Base-by-base conservation (phyloP, 371 early-diverging fungal species). In the Saksenaea vasiformis region DNA sequence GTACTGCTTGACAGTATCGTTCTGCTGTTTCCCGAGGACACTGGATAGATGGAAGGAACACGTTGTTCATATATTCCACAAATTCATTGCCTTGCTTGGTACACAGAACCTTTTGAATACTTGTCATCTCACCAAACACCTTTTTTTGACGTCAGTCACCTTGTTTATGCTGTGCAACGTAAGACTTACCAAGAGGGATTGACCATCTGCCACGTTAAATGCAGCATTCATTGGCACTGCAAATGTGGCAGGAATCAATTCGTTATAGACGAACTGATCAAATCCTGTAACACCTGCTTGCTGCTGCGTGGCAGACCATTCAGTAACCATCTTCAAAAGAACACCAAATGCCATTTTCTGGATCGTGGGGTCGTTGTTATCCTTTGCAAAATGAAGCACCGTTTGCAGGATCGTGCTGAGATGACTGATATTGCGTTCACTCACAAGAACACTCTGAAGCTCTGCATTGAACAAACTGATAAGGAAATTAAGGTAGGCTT, bases 261-360 rank as follows among this genome's bases (percentile, higher is more conserved):
- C 85, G 60, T 90, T 88, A 70, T 90, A 92, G 39, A 94, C 87
- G 75, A 95, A 94, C 56, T 86, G 87, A 61, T 84, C 86, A 71
- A 94, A 94, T 28, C 86, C 79, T 56, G 81, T 69, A 36, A 77
- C 72, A 56, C 65, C 11, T 19, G 31, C 24, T 37, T 56, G 28
- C 63, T 72, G 64, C 56, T 70, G 53, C 64, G 75, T 57, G 73
- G 86, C 79, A 41, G 90, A 93, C 95, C 93, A 97, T 1, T 90
- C 75, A 54, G 84, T 79, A 22, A 94, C 85, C 63, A 93, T 89
- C 74, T 91, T 94, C 58, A 88, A 66, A 51, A 96, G 76, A 3
- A 94, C 85, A 37, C 88, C 90, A 68, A 96, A 91, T 0, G 95
- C 92, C 73, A 91, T 79, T 67, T 92, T 94, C 74, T 95, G 92